phyloP scores from a whole-genome alignment of 257 asterid species.

The Rubia yunnanensis region DNA sequence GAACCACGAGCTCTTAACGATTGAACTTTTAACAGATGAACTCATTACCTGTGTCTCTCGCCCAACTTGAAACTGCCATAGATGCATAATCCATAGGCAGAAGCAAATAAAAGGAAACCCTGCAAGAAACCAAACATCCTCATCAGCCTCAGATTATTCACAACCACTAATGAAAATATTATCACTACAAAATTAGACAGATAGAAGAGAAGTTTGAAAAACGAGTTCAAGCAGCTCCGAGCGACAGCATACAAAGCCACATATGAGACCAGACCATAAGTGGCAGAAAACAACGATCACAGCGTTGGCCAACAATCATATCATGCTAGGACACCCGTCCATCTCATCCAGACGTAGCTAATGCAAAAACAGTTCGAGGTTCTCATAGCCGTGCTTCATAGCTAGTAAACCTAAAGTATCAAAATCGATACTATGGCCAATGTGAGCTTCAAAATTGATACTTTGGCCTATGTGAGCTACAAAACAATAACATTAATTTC shows the following conservation, averaged over 20 bases:
- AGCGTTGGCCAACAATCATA: too few species aligned
- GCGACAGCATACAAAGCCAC: not conserved
- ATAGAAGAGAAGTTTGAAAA: not conserved
- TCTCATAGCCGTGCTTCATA: not conserved
- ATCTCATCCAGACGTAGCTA: not conserved
- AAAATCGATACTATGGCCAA: not conserved
- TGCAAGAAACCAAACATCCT: slow-evolving; percentile 17
- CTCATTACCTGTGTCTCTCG: slow-evolving; percentile 41
- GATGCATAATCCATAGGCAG: slow-evolving; percentile 46
- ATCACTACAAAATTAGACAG: not conserved
- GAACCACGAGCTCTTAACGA: not conserved
- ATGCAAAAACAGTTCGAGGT: not conserved
- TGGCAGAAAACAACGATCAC: not conserved
- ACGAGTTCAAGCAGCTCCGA: not conserved
- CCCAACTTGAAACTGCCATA: slow-evolving; percentile 40
- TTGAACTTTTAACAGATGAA: not conserved
- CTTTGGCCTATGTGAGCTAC: not conserved
- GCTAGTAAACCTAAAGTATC: not conserved
- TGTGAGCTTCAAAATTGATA: too few species aligned
- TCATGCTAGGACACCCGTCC: too few species aligned
- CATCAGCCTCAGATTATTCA: slow-evolving; percentile 5
- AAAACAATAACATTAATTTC: not conserved
- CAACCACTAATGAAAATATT: not conserved
- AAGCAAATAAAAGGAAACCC: slow-evolving; percentile 45
- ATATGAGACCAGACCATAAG: not conserved